Conservation (phyloP, 345 rosid genomes). For the Psidium friedrichsthalianum region DNA sequence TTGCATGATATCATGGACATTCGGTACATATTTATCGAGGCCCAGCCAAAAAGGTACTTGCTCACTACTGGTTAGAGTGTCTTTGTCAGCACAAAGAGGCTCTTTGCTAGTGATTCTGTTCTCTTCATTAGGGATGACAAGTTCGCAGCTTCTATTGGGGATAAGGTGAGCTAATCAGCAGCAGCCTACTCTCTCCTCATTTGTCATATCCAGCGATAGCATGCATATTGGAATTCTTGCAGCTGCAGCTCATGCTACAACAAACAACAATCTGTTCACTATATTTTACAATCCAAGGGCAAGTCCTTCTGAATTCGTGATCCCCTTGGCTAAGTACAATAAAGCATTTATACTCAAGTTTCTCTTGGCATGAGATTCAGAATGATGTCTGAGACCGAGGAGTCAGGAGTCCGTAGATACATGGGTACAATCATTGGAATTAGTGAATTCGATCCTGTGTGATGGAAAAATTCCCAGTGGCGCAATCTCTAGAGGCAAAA, state of each 20-base stretch:
- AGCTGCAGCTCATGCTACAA: conserved; percentile 98
- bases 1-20: conserved; percentile 49
- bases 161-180: conserved; percentile 80
- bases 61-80: conserved; percentile 97
- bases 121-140: conserved; percentile 93
- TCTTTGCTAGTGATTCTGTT: conserved; percentile 91
- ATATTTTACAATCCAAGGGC: conserved; percentile 97
- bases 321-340: conserved; percentile 86
- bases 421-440: conserved; percentile 94
- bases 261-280: conserved; percentile 83
- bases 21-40: conserved; percentile 58
- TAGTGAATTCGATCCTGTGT: conserved; percentile 73
- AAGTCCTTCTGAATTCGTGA: conserved; percentile 92
- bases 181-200: conserved; percentile 87
- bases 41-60: conserved; percentile 82
- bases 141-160: conserved; percentile 79
- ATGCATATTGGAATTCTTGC: conserved; percentile 99
- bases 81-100: conserved; percentile 87
- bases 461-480: conserved; percentile 99
- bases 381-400: conserved; percentile 98
- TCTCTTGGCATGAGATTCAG: conserved; percentile 94
- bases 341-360: conserved; percentile 82
- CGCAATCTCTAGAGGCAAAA: conserved; percentile 99
- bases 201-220: conserved; percentile 94
- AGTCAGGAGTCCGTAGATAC: conserved; percentile 88